Conservation (phyloP, 495 filamentous ascomycete genomes). For the Xylaria venustula region DNA sequence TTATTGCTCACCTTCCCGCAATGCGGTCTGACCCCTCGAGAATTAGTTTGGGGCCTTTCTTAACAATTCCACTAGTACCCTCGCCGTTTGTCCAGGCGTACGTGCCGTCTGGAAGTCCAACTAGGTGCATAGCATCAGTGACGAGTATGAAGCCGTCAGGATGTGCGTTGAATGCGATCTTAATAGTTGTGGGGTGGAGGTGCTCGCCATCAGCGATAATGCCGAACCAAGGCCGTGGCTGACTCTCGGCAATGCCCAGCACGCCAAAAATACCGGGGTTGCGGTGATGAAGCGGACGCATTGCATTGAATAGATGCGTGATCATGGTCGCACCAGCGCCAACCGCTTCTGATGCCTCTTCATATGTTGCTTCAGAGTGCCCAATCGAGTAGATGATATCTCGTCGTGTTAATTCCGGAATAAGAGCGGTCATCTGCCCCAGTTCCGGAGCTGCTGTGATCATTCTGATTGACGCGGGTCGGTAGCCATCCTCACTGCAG, state of each 20-base stretch:
- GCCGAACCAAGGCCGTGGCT: slow-evolving; percentile 59
- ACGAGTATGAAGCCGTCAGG: slow-evolving; percentile 64
- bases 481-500: slow-evolving; percentile 23
- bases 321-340: slow-evolving; percentile 75
- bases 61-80: slow-evolving; percentile 54
- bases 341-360: slow-evolving; percentile 65
- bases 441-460: slow-evolving; percentile 82
- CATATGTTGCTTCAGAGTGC: slow-evolving; percentile 79
- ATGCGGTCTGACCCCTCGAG: slow-evolving; percentile 71
- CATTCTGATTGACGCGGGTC: slow-evolving; percentile 58
- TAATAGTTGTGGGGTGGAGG: slow-evolving; percentile 61
- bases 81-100: slow-evolving; percentile 81
- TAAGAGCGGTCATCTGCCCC: slow-evolving; percentile 58
- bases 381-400: slow-evolving; percentile 73
- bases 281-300: slow-evolving; percentile 80
- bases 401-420: slow-evolving; percentile 56
- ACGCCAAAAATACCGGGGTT: slow-evolving; percentile 83
- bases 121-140: slow-evolving; percentile 65
- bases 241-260: slow-evolving; percentile 49
- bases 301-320: slow-evolving; percentile 89
- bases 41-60: slow-evolving; percentile 64
- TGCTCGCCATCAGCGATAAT: slow-evolving; percentile 68
- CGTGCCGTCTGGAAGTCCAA: slow-evolving; percentile 70
- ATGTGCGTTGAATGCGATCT: slow-evolving; percentile 62
- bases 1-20: slow-evolving; percentile 56